Conservation (phyloP, 2,329 filamentous ascomycete genomes). For the Beauveria medogensis region DNA sequence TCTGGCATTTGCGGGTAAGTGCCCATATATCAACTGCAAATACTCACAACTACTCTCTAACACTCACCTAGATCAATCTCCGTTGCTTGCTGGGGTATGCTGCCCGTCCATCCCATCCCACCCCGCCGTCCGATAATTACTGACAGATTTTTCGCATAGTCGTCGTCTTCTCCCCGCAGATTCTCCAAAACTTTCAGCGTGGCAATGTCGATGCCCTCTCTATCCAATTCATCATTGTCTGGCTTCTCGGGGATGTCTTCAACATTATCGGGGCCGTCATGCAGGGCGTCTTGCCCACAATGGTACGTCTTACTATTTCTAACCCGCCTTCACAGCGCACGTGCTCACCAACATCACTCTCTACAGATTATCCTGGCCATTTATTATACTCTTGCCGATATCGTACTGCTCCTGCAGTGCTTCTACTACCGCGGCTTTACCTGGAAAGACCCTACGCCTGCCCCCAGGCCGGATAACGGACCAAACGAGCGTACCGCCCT, state of each 20-base stretch:
- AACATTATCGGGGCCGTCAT: constrained; percentile 90
- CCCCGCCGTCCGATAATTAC: background rate
- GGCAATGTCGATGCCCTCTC: constrained; percentile 81
- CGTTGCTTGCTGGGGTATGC: constrained; percentile 76
- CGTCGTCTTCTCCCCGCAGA: constrained; percentile 94
- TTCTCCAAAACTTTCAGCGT: constrained; percentile 87
- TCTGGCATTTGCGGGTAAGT: constrained; percentile 81
- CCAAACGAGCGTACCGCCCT: constrained; percentile 47
- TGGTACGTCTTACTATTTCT: constrained; percentile 43
- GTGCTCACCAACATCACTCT: background rate
- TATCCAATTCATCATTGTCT: constrained; percentile 85
- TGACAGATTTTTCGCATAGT: constrained; percentile 38
- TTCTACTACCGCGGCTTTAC: constrained; percentile 93
- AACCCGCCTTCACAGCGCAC: background rate
- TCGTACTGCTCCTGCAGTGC: constrained; percentile 80
- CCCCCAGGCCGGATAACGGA: constrained; percentile 32
- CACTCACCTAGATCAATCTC: constrained; percentile 65
- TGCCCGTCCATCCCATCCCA: background rate
- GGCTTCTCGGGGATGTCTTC: constrained; percentile 91
- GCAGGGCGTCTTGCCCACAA: constrained; percentile 87
- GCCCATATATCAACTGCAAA: constrained; percentile 42
- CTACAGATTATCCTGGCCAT: constrained; percentile 73
- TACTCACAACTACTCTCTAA: background rate
- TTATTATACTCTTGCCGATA: constrained; percentile 87
- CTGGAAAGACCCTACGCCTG: constrained; percentile 43